phyloP scores from a whole-genome alignment of 352 stramenopile genomes.

The Phytophthora boehmeriae region DNA sequence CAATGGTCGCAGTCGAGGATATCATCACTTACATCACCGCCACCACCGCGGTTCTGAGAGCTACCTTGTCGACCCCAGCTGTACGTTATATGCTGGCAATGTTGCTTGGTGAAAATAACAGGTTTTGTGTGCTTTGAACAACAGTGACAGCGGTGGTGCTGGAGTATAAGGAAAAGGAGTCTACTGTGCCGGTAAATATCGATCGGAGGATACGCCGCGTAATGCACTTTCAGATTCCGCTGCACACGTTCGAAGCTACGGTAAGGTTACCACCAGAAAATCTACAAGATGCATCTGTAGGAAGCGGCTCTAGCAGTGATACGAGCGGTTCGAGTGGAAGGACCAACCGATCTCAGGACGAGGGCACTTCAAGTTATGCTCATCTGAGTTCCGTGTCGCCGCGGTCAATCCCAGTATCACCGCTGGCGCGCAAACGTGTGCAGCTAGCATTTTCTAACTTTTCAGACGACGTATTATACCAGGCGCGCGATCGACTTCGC shows the following conservation, averaged over 20 bases:
- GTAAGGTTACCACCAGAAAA: constrained; percentile 67
- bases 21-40: constrained; percentile 38
- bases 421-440: constrained; percentile 67
- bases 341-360: constrained; percentile 34
- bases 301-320: constrained; percentile 24
- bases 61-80: constrained; percentile 69
- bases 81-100: constrained; percentile 40
- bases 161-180: constrained; percentile 88
- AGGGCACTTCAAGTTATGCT: constrained; percentile 42
- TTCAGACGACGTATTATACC: constrained; percentile 86
- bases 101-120: constrained; percentile 8
- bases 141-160: constrained; percentile 85
- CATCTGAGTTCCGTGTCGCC: constrained; percentile 64
- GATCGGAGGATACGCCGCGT: constrained; percentile 87
- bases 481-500: constrained; percentile 75
- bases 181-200: constrained; percentile 80
- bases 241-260: constrained; percentile 85
- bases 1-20: constrained; percentile 33
- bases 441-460: constrained; percentile 84
- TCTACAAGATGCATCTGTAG: constrained; percentile 10
- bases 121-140: constrained; percentile 15
- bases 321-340: constrained; percentile 13
- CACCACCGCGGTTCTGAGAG: constrained; percentile 42
- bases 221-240: constrained; percentile 89
- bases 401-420: constrained; percentile 86